Percentiles rank a stretch among this genome's conserved stretches.
Evolutionary conservation across 2,329 filamentous ascomycete genomes (phyloP).

Genomic region (Aschersonia sp.): DNA sequence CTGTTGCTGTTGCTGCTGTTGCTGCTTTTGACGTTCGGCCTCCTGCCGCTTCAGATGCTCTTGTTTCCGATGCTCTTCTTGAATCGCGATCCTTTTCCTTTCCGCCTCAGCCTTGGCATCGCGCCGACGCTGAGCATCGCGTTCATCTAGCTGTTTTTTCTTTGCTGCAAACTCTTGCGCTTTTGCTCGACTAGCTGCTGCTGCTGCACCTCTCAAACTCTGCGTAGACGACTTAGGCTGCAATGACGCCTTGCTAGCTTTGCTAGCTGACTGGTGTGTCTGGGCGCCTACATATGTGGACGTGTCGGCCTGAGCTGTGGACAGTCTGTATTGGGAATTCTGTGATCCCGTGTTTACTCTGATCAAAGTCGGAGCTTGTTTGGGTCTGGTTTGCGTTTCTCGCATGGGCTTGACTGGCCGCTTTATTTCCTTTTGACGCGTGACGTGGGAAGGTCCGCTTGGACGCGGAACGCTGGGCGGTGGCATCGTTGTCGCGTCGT

Average conservation of each 20-base stretch:
- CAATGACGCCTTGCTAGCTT: constrained; percentile 51
- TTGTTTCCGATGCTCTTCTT: constrained; percentile 49
- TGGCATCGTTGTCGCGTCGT: too few species aligned
- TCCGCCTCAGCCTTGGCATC: constrained; percentile 73
- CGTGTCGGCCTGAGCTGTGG: constrained; percentile 39
- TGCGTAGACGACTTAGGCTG: constrained; percentile 40
- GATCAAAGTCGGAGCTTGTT: constrained; percentile 55
- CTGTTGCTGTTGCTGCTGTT: constrained; percentile 45
- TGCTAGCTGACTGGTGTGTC: constrained; percentile 39
- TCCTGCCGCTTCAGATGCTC: constrained; percentile 47
- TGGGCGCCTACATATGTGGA: constrained; percentile 14
- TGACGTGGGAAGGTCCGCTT: too few species aligned
- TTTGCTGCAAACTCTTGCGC: constrained; percentile 62
- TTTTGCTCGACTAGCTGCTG: constrained; percentile 50
- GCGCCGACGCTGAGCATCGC: constrained; percentile 61
- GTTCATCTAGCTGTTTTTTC: constrained; percentile 76
- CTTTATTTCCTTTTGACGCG: too few species aligned
- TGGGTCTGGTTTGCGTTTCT: constrained; percentile 41
- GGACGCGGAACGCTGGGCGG: too few species aligned
- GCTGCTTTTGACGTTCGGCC: constrained; percentile 43
- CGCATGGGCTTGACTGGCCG: constrained; percentile 49
- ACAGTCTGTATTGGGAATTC: constrained; percentile 40
- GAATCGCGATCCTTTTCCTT: constrained; percentile 52
- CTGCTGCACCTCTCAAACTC: constrained; percentile 47
- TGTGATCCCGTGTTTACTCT: constrained; percentile 54